Percentiles rank a stretch among this genome's conserved stretches.
Evolutionary conservation across 2,329 filamentous ascomycete species (phyloP).

Genomic region (Aspergillus pseudoglaucus): DNA sequence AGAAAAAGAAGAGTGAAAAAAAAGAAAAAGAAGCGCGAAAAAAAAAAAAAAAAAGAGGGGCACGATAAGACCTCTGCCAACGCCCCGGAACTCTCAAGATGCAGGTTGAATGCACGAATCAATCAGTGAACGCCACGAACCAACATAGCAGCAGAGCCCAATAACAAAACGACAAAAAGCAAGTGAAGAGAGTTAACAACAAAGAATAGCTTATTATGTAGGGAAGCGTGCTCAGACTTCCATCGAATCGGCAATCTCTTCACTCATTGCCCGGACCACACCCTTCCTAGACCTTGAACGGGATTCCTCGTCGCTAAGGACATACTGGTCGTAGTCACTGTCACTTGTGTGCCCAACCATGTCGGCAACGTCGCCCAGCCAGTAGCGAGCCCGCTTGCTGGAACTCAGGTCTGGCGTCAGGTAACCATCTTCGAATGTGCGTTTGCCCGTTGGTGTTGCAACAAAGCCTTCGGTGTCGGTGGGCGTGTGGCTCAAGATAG

Average conservation of each 20-base stretch:
- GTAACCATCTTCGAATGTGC: constrained; percentile 44
- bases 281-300: constrained; percentile 37
- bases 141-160: not conserved
- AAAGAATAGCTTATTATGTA: not conserved
- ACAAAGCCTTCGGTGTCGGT: constrained; percentile 46
- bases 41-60: constrained; percentile 2
- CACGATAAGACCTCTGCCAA: constrained; percentile 12
- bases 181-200: constrained; percentile 3
- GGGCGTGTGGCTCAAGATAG: constrained; percentile 62
- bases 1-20: not conserved
- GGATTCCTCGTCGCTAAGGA: constrained; percentile 41
- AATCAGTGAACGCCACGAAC: not conserved
- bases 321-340: constrained; percentile 37
- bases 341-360: constrained; percentile 38
- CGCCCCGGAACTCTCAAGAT: constrained; percentile 15
- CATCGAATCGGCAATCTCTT: constrained; percentile 49
- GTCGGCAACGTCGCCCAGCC: constrained; percentile 65
- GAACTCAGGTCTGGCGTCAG: constrained; percentile 51
- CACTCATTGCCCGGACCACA: constrained; percentile 46
- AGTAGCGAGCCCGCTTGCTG: constrained; percentile 78
- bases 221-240: constrained; percentile 37
- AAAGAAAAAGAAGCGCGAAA: not conserved
- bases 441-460: constrained; percentile 38
- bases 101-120: constrained; percentile 18
- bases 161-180: constrained; percentile 5